These are phyloP conservation scores for Ampelocalamus luodianensis DNA, from an alignment of 176 grass and related monocot genomes.

Conservation along the genomic window DNA sequence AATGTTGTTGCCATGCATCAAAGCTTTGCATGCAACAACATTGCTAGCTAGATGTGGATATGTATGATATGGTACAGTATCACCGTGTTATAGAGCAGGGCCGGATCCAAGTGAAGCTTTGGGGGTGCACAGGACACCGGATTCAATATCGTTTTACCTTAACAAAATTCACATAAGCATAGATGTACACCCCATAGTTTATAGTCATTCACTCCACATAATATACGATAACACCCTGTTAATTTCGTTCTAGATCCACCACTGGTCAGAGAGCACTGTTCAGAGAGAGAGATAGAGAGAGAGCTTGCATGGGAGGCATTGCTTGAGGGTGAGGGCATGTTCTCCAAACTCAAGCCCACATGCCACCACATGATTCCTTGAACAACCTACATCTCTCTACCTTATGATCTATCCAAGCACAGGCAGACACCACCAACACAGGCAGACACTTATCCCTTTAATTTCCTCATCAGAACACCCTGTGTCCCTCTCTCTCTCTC, in stretches of 20 bases:
- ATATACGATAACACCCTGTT: no score
- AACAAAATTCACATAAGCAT: no score
- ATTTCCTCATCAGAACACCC: slow-evolving; percentile 55
- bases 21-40: not conserved
- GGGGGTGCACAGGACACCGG: no score
- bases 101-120: no score
- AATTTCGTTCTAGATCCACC: no score
- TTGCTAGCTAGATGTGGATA: slow-evolving; percentile 23
- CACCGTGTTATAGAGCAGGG: no score
- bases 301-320: slow-evolving; percentile 36
- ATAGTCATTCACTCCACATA: no score
- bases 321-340: slow-evolving; percentile 46
- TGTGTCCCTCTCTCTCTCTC: slow-evolving; percentile 5
- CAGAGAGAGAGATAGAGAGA: not conserved
- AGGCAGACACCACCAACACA: slow-evolving; percentile 30
- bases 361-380: slow-evolving; percentile 54
- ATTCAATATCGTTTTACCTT: no score
- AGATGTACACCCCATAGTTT: no score
- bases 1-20: slow-evolving; percentile 18
- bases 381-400: not conserved
- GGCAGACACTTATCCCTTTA: no score
- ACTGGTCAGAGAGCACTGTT: no score
- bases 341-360: slow-evolving; percentile 54
- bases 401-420: not conserved
- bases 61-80: not conserved